A percentile compares a stretch with the other conserved stretches of the same genome.
These are phyloP conservation scores for Pyricularia pennisetigena DNA, from an alignment of 2,329 filamentous ascomycete species.

Conservation along the genomic window DNA sequence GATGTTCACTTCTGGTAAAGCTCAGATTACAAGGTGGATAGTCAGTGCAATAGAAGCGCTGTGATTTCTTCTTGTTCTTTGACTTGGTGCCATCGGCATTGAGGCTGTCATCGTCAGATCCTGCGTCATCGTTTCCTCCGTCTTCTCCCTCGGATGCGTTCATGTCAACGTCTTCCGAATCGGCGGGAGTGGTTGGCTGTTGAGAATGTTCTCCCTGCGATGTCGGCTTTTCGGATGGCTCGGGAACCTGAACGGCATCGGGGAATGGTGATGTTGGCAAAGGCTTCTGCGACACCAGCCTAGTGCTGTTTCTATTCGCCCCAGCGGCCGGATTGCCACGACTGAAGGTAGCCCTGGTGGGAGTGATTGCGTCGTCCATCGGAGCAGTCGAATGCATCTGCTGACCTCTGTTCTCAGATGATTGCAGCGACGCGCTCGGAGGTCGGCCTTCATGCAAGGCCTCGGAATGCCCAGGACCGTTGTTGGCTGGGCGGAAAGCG, in stretches of 20 bases:
- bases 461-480: constrained; percentile 21
- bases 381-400: constrained; percentile 18
- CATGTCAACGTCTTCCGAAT: constrained; percentile 65
- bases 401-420: constrained; percentile 1
- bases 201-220: constrained; percentile 49
- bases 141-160: constrained; percentile 62
- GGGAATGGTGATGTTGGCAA: constrained; percentile 43
- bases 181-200: constrained; percentile 48
- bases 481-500: constrained; percentile 38
- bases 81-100: constrained; percentile 57
- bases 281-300: constrained; percentile 38
- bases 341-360: constrained; percentile 49
- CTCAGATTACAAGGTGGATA: constrained; percentile 90
- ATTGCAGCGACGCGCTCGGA: not conserved
- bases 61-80: constrained; percentile 91
- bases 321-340: not conserved
- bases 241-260: constrained; percentile 36
- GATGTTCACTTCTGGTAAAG: constrained; percentile 91
- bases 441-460: constrained; percentile 9
- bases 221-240: constrained; percentile 31
- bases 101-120: constrained; percentile 56
- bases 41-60: constrained; percentile 92
- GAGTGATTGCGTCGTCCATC: constrained; percentile 44
- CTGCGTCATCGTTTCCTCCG: constrained; percentile 36
- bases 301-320: constrained; percentile 12